phyloP scores from a whole-genome alignment of 2,329 filamentous ascomycete species.

The Ilyonectria destructans region DNA sequence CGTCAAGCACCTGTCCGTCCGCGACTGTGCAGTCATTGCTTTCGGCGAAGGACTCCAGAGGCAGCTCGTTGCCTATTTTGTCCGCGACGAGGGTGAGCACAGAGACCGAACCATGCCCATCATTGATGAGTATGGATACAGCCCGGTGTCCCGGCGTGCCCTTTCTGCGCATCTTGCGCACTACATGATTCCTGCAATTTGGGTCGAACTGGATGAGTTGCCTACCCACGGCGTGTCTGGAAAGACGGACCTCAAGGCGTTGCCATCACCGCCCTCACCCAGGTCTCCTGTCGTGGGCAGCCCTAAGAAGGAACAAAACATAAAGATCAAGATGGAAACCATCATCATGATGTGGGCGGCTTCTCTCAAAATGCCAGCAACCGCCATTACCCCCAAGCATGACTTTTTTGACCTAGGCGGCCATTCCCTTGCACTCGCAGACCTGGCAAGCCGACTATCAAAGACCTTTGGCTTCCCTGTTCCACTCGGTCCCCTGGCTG shows the following conservation, averaged over 20 bases:
- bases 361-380: conserved; percentile 76
- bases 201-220: conserved; percentile 80
- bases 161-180: conserved; percentile 80
- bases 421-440: conserved; percentile 84
- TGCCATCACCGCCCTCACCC: conserved; percentile 76
- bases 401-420: conserved; percentile 88
- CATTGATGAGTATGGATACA: conserved; percentile 81
- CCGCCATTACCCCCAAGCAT: conserved; percentile 77
- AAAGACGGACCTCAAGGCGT: conserved; percentile 81
- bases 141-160: conserved; percentile 76
- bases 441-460: conserved; percentile 80
- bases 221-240: conserved; percentile 86
- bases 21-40: conserved; percentile 80
- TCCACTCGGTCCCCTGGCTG: conserved; percentile 79
- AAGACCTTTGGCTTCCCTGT: conserved; percentile 82
- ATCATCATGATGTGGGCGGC: conserved; percentile 82
- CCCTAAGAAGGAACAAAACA: conserved; percentile 68
- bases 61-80: conserved; percentile 84
- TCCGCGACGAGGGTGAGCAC: conserved; percentile 74
- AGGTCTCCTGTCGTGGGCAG: conserved; percentile 58
- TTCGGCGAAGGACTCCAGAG: conserved; percentile 83
- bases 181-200: conserved; percentile 87
- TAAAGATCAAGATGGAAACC: conserved; percentile 76
- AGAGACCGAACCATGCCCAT: conserved; percentile 74
- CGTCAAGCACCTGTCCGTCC: conserved; percentile 78